Evolutionary conservation across 2,329 filamentous ascomycete species (phyloP).

Genomic region (Aspergillus melleus): DNA sequence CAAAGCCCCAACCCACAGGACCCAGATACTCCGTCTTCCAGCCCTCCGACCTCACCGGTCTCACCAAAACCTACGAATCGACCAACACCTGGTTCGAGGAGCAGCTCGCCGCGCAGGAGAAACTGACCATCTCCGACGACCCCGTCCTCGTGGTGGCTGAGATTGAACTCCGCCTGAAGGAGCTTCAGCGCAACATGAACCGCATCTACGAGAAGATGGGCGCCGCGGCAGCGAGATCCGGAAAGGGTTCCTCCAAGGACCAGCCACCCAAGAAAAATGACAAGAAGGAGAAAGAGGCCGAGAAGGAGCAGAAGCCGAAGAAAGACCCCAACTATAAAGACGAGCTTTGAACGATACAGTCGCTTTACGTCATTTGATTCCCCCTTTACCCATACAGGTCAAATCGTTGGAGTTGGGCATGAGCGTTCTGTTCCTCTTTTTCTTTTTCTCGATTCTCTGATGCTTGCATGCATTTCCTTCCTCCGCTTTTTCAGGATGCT

Average conservation of each 20-base stretch:
- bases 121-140: conserved; percentile 68
- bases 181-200: conserved; percentile 59
- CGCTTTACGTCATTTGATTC: background rate
- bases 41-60: conserved; percentile 66
- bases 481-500: background rate
- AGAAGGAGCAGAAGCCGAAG: conserved; percentile 19
- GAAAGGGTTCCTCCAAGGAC: conserved; percentile 16
- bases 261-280: conserved; percentile 26
- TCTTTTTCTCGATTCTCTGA: background rate
- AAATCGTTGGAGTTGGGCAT: conserved; percentile 14
- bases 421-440: conserved; percentile 9
- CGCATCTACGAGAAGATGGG: conserved; percentile 45
- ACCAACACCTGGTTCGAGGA: conserved; percentile 73
- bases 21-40: conserved; percentile 69
- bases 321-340: conserved; percentile 15
- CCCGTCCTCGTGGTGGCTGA: conserved; percentile 74
- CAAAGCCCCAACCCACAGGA: conserved; percentile 40
- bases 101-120: conserved; percentile 69
- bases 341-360: conserved; percentile 2
- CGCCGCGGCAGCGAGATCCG: conserved; percentile 38
- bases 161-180: conserved; percentile 65
- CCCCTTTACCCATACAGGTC: background rate
- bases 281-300: conserved; percentile 25
- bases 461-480: background rate
- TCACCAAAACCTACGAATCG: conserved; percentile 63